Evolutionary conservation across 1,284 basidiomycete genomes (phyloP).

Genomic region (Naganishia sp.): DNA sequence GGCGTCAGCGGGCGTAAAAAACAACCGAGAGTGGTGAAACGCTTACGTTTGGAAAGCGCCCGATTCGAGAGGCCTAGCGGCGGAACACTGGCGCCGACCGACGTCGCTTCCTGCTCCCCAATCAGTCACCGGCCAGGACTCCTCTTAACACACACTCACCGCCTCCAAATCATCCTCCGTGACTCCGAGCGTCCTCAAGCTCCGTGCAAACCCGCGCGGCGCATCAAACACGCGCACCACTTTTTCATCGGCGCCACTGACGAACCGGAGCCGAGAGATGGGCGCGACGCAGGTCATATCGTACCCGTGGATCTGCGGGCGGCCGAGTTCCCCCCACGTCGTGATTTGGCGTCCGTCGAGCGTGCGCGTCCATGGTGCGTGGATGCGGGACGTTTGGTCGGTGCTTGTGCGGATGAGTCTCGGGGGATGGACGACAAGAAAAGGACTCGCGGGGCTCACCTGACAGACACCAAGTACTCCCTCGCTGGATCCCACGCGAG

Average conservation of each 20-base stretch:
- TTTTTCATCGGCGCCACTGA: conserved; percentile 89
- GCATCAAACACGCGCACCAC: conserved; percentile 88
- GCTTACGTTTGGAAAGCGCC: conserved; percentile 75
- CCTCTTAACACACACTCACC: conserved; percentile 27
- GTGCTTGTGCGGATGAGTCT: conserved; percentile 59
- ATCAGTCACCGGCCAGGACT: background rate
- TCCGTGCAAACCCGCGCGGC: conserved; percentile 71
- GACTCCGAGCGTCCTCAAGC: conserved; percentile 57
- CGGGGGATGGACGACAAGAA: conserved; percentile 1
- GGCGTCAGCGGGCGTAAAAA: background rate
- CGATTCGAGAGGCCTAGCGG: conserved; percentile 73
- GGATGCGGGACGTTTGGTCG: conserved; percentile 87
- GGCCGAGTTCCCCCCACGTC: conserved; percentile 80
- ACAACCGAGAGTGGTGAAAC: no score
- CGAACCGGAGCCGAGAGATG: conserved; percentile 72
- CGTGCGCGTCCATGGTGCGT: conserved; percentile 58
- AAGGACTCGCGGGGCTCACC: conserved; percentile 58
- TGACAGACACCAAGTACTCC: conserved; percentile 77
- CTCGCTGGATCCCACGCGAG: conserved; percentile 81
- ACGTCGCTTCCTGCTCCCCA: conserved; percentile 52
- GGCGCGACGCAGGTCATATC: conserved; percentile 80
- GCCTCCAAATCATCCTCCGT: conserved; percentile 35
- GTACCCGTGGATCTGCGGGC: conserved; percentile 93
- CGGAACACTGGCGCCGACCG: conserved; percentile 69
- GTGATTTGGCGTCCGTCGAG: conserved; percentile 28